These are phyloP conservation scores for Nymphaea colorata DNA, from an alignment of 164 flowering plant genomes.

Conservation along the genomic window DNA sequence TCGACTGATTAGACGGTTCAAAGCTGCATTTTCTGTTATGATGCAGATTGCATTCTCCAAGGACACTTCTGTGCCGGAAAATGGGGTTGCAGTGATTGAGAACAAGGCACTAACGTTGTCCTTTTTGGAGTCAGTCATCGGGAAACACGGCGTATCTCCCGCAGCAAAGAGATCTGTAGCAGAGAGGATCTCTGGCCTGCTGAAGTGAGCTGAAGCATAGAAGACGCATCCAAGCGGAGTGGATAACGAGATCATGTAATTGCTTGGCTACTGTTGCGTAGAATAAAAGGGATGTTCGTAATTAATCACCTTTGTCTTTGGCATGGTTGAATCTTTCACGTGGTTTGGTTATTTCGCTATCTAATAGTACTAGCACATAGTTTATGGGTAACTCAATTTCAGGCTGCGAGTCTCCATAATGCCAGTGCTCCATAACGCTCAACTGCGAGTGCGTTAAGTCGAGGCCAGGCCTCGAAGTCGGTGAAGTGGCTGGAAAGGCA, in stretches of 20 bases:
- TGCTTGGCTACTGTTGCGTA: background rate
- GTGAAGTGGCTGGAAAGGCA: too few relatives aligned
- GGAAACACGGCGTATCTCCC: slow-evolving; percentile 63
- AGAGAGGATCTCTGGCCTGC: slow-evolving; percentile 11
- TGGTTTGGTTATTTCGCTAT: too few relatives aligned
- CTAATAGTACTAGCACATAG: too few relatives aligned
- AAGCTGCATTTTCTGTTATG: background rate
- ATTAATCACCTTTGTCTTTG: background rate
- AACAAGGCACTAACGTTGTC: slow-evolving; percentile 50
- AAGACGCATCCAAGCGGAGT: background rate
- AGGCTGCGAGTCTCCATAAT: too few relatives aligned
- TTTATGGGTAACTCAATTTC: too few relatives aligned
- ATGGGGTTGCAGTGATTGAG: slow-evolving; percentile 36
- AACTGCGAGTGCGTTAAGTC: too few relatives aligned
- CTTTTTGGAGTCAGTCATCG: slow-evolving; percentile 63
- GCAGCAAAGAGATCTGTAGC: slow-evolving; percentile 41
- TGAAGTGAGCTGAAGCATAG: slow-evolving; percentile 5
- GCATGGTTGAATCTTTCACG: background rate
- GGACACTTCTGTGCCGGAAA: slow-evolving; percentile 37
- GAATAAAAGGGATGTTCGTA: background rate
- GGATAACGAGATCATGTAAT: background rate
- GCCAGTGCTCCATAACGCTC: too few relatives aligned
- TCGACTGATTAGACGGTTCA: background rate
- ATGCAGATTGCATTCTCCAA: slow-evolving; percentile 56
- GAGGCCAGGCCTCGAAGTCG: too few relatives aligned